Percentiles rank a stretch among this genome's conserved stretches.
Evolutionary conservation across 108 stramenopile genomes (phyloP).

Genomic region (Skeletonema potamos): DNA sequence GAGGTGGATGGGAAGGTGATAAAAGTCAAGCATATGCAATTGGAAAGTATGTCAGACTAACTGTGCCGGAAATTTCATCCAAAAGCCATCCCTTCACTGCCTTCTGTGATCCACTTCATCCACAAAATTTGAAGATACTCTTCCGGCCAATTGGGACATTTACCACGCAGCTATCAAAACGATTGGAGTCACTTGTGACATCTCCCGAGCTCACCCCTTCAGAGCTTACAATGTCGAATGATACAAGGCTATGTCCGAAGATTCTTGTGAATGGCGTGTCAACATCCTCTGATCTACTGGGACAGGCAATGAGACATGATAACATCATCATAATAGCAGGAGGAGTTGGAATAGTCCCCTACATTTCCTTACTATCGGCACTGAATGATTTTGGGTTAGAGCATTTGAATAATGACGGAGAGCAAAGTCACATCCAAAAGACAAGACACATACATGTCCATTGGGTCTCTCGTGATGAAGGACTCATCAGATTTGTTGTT

Average conservation of each 20-base stretch:
- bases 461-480: conserved; percentile 37
- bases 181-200: not conserved
- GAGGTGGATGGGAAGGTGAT: not conserved
- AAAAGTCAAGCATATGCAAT: not conserved
- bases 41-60: conserved; percentile 19
- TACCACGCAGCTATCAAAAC: conserved; percentile 19
- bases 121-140: conserved; percentile 7
- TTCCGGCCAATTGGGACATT: conserved; percentile 21
- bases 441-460: conserved; percentile 13
- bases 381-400: not conserved
- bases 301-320: conserved; percentile 16
- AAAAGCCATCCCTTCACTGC: conserved; percentile 27
- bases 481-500: conserved; percentile 21
- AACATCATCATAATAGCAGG: conserved; percentile 31
- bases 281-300: not conserved
- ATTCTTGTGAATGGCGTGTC: conserved; percentile 28
- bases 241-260: not conserved
- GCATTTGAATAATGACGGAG: not conserved
- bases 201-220: conserved; percentile 2
- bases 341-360: conserved; percentile 27
- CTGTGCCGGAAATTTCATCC: conserved; percentile 25
- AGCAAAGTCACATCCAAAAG: not conserved
- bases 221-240: not conserved
- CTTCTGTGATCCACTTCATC: not conserved
- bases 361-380: conserved; percentile 24